These are phyloP conservation scores for Rosellinia necatrix DNA, from an alignment of 2,329 filamentous ascomycete species.

Conservation along the genomic window DNA sequence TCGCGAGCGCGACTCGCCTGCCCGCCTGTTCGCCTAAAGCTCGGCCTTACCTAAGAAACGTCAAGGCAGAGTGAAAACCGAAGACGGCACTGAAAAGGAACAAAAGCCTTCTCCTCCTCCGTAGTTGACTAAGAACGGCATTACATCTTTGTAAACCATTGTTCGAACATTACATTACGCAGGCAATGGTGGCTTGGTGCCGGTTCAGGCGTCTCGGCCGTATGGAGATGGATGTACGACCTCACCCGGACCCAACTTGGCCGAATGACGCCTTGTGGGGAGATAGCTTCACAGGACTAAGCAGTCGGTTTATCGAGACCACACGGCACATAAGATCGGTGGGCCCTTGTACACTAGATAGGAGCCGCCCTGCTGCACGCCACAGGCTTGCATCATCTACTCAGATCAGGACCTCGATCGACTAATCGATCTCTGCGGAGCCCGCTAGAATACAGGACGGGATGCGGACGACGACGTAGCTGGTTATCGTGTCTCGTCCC, in stretches of 20 bases:
- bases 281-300: conserved; percentile 31
- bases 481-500: conserved; percentile 9
- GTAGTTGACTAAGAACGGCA: too few relatives aligned
- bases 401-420: conserved; percentile 15
- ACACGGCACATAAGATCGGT: conserved; percentile 33
- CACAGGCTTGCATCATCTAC: neutral
- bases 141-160: neutral
- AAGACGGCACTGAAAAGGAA: too few relatives aligned
- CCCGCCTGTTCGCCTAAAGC: conserved; percentile 12
- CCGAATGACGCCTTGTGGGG: conserved; percentile 28
- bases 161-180: neutral
- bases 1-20: conserved; percentile 16
- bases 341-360: conserved; percentile 34
- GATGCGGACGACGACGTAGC: conserved; percentile 26
- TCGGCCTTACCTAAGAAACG: conserved; percentile 8
- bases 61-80: too few relatives aligned
- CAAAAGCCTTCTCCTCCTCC: too few relatives aligned
- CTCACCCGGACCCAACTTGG: conserved; percentile 12
- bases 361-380: conserved; percentile 25
- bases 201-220: neutral
- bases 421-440: conserved; percentile 30
- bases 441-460: conserved; percentile 36
- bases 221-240: neutral
- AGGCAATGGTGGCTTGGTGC: neutral
- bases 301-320: conserved; percentile 32